Evolutionary conservation across 768 basidiomycete species (phyloP).

Genomic region (Hysterangium stoloniferum): DNA sequence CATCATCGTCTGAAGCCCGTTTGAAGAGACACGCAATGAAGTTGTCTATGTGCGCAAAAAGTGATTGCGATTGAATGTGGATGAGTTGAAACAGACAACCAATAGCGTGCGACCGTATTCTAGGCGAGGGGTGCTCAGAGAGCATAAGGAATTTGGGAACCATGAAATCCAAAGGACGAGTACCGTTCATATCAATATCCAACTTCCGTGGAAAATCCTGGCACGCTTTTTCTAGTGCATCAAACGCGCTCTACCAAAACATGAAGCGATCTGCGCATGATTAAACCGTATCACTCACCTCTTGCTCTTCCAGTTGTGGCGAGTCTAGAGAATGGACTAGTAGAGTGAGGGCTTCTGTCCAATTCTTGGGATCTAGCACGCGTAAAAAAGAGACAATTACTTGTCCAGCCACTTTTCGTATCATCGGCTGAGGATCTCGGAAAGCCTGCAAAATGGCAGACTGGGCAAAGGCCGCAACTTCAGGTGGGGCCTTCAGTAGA

Average conservation of each 20-base stretch:
- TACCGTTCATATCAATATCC: conserved; percentile 88
- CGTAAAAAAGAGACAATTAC: conserved; percentile 87
- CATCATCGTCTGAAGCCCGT: conserved; percentile 87
- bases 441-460: conserved; percentile 73
- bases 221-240: conserved; percentile 89
- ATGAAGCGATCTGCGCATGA: background rate
- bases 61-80: conserved; percentile 76
- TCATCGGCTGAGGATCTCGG: conserved; percentile 72
- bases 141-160: conserved; percentile 90
- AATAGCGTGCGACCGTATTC: conserved; percentile 90
- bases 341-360: conserved; percentile 90
- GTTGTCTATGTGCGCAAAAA: conserved; percentile 84
- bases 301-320: conserved; percentile 66
- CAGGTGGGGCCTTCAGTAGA: conserved; percentile 57
- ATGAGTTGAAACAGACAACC: conserved; percentile 94
- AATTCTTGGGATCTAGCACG: conserved; percentile 81
- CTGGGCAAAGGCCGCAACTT: conserved; percentile 70
- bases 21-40: conserved; percentile 94
- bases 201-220: conserved; percentile 95
- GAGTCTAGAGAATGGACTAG: conserved; percentile 77
- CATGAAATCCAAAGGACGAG: conserved; percentile 92
- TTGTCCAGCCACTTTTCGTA: conserved; percentile 90
- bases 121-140: conserved; percentile 75
- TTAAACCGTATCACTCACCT: conserved; percentile 48
- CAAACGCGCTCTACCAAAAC: conserved; percentile 71